Evolutionary conservation across 1,284 basidiomycete genomes (phyloP), one percentile per base, ranked within the genome.

Genomic region (Entoloma clypeatum): DNA sequence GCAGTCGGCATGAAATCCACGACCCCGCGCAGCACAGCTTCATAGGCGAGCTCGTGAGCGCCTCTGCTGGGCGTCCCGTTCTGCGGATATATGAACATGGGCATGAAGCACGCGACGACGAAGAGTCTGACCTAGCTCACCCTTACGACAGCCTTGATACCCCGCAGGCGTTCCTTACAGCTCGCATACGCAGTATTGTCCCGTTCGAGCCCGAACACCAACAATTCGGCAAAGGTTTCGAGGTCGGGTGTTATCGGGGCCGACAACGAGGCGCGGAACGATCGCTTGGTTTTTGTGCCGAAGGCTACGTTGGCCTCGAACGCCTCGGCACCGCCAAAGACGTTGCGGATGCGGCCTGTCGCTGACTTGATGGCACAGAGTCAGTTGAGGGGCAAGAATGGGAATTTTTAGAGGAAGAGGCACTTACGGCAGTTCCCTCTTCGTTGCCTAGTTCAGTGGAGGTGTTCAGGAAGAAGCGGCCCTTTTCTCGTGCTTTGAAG

Each of bases 391-490:
- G 48, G 28, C 23, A 27, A 36, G 13, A 22, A 31, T 16, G 16
- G 11, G 25, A 11, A 17, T 11, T 5, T 23, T 30, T 43, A 14
- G 16, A 45, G 19, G 30, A 18, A 19, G 23, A n/a, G 25, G n/a
- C 24, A 77, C 86, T 58, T 58, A 90, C 91, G 16, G 89, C 91
- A 40, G 72, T 91, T 6, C 92, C 95, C 62, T 98, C 95, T 38
- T 87, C 88, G 43, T 96, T 92, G 7, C 96, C 96, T 3, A 98
- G 74, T 57, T 98, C 93, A 1, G 95, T 98, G 2, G 88, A 79
- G 1, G 85, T 92, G 55, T 89, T 92, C 16, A 95, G 59, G 55
- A 81, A 93, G 53, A 86, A 81, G 22, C 89, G 68, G 1, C 90
- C 82, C 37, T 79, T 79, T 59, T 96, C 93, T 31, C 76, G 75